phyloP scores from a whole-genome alignment of 2,329 filamentous ascomycete genomes.

The Berkeleyomyces basicola region DNA sequence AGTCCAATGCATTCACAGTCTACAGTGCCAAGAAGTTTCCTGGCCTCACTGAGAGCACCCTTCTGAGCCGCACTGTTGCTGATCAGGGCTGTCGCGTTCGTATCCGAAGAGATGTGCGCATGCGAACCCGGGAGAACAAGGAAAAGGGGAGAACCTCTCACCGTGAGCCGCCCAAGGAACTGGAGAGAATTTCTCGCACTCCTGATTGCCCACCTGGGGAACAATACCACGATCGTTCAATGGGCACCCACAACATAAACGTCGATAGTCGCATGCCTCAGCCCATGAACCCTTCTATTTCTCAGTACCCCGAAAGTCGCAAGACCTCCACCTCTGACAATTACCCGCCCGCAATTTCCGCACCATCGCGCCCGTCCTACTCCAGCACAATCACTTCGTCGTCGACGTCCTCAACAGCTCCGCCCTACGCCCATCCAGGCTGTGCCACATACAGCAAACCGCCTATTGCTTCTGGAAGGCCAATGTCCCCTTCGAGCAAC shows the following conservation, averaged over 20 bases:
- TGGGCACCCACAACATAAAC: slow-evolving; percentile 39
- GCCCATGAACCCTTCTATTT: background rate
- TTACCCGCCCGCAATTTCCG: background rate
- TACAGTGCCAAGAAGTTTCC: slow-evolving; percentile 98
- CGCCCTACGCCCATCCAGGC: background rate
- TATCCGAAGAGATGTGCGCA: slow-evolving; percentile 83
- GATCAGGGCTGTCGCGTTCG: slow-evolving; percentile 95
- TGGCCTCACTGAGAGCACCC: slow-evolving; percentile 76
- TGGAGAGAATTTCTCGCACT: slow-evolving; percentile 22
- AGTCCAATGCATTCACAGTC: slow-evolving; percentile 72
- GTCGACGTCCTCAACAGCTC: background rate
- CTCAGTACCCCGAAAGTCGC: background rate
- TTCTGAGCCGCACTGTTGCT: slow-evolving; percentile 74
- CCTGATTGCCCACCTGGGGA: slow-evolving; percentile 17
- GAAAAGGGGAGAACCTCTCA: slow-evolving; percentile 26
- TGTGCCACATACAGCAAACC: background rate
- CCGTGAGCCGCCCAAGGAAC: slow-evolving; percentile 40
- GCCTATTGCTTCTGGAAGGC: slow-evolving; percentile 14
- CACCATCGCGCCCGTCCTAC: background rate
- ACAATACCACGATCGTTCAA: slow-evolving; percentile 35
- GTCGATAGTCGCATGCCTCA: slow-evolving; percentile 8
- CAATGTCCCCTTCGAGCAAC: slow-evolving; percentile 18
- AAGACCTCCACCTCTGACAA: background rate
- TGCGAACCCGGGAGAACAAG: slow-evolving; percentile 70
- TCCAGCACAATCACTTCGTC: background rate